Evolutionary conservation across 345 rosid genomes (phyloP).

Genomic region (Populus deltoides): DNA sequence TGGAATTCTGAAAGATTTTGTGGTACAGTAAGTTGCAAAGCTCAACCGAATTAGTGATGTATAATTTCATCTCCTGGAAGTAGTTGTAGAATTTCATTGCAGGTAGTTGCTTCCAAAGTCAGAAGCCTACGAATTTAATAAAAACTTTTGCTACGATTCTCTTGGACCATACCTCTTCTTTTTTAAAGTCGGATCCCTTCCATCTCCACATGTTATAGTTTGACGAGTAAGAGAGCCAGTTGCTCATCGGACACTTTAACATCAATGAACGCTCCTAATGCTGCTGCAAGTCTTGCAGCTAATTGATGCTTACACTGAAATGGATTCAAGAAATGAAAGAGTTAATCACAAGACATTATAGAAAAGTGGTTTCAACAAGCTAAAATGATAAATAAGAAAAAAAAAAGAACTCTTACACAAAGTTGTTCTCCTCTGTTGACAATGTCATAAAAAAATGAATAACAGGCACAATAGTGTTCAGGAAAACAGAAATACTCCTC

Average conservation of each 20-base stretch:
- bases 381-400: neutral
- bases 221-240: conserved; percentile 60
- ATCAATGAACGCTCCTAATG: conserved; percentile 52
- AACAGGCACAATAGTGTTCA: conserved; percentile 76
- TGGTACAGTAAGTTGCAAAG: too few relatives aligned
- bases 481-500: conserved; percentile 86
- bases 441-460: conserved; percentile 80
- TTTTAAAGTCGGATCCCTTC: neutral
- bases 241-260: conserved; percentile 65
- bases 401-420: conserved; percentile 46
- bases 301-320: conserved; percentile 84
- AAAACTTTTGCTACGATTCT: neutral
- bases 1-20: too few relatives aligned
- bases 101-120: too few relatives aligned
- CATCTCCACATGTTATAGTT: conserved; percentile 29
- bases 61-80: too few relatives aligned
- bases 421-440: conserved; percentile 85
- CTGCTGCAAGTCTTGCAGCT: conserved; percentile 74
- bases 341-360: neutral
- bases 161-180: neutral
- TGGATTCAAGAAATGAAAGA: neutral
- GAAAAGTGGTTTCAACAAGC: neutral
- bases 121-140: too few relatives aligned
- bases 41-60: too few relatives aligned
- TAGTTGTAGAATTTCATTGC: too few relatives aligned